phyloP scores from a whole-genome alignment of 768 basidiomycete genomes.

The Favolaschia claudopus region DNA sequence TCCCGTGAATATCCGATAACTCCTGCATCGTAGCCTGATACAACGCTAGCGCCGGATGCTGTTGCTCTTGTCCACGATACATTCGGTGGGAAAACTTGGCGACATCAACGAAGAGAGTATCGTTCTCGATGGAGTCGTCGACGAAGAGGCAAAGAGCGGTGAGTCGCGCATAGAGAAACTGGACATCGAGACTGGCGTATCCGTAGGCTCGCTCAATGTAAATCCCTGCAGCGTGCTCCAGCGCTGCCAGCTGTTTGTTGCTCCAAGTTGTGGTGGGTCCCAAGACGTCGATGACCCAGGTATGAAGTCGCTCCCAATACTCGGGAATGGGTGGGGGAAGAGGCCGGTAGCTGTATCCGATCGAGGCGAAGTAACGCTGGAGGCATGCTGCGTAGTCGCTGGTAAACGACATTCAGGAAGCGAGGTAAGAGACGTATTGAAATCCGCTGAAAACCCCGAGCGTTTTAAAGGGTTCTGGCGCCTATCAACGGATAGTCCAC shows the following conservation, averaged over 20 bases:
- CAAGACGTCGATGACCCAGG: neutral
- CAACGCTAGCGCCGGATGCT: neutral
- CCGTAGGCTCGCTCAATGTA: constrained; percentile 2
- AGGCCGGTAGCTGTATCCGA: no score
- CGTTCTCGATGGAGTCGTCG: constrained; percentile 16
- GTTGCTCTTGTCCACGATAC: constrained; percentile 1
- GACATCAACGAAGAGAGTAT: neutral
- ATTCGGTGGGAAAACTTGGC: no score
- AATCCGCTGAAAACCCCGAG: no score
- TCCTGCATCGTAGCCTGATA: constrained; percentile 5
- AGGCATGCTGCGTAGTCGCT: no score
- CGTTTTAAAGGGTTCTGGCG: no score
- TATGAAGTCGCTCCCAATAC: constrained; percentile 2
- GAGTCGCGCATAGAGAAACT: constrained; percentile 8
- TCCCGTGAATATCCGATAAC: neutral
- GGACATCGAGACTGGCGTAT: neutral
- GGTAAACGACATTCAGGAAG: no score
- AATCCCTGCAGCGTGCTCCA: constrained; percentile 11
- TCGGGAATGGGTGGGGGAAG: no score
- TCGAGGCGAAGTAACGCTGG: no score
- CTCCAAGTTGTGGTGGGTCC: constrained; percentile 9
- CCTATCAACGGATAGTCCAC: no score
- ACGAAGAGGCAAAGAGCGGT: constrained; percentile 10
- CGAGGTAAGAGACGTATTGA: no score
- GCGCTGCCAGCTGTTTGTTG: neutral